Conservation (phyloP, 495 filamentous ascomycete species). For the Copromyces sp. region DNA sequence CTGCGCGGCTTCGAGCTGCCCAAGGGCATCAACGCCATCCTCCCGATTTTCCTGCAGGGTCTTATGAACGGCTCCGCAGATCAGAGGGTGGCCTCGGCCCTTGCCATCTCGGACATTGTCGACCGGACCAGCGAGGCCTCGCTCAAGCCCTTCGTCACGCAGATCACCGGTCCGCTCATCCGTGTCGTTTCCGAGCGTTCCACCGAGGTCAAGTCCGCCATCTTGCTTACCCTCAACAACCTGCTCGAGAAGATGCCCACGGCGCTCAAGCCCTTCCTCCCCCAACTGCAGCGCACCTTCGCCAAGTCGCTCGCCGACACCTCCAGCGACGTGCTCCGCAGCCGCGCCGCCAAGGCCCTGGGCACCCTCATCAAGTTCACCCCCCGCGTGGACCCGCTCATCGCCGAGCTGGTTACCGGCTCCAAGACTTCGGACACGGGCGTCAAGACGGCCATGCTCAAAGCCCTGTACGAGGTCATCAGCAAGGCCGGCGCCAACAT, state of each 20-base stretch:
- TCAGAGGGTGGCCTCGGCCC: slow-evolving; percentile 80
- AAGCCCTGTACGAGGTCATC: slow-evolving; percentile 90
- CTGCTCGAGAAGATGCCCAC: slow-evolving; percentile 93
- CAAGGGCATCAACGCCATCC: slow-evolving; percentile 93
- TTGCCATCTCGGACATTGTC: slow-evolving; percentile 91
- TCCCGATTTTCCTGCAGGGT: slow-evolving; percentile 96
- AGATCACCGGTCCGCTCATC: slow-evolving; percentile 95
- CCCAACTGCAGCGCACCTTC: slow-evolving; percentile 93
- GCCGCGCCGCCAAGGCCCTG: slow-evolving; percentile 86
- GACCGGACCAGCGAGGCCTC: slow-evolving; percentile 78
- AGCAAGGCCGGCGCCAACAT: slow-evolving; percentile 91
- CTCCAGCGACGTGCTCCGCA: slow-evolving; percentile 78
- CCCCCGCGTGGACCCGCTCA: slow-evolving; percentile 84
- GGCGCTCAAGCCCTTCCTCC: slow-evolving; percentile 91
- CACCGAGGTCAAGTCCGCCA: slow-evolving; percentile 89
- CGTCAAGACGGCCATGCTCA: slow-evolving; percentile 93
- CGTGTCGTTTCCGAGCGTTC: slow-evolving; percentile 94
- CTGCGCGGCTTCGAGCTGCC: slow-evolving; percentile 85
- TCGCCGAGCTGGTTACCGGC: slow-evolving; percentile 77
- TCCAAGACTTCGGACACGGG: slow-evolving; percentile 83
- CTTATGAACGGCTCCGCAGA: slow-evolving; percentile 91
- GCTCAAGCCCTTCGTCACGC: slow-evolving; percentile 86
- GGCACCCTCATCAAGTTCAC: slow-evolving; percentile 95
- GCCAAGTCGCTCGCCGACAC: slow-evolving; percentile 90
- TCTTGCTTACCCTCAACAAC: slow-evolving; percentile 88